A percentile compares a stretch with the other conserved stretches of the same genome.
phyloP scores from a whole-genome alignment of 2,329 filamentous ascomycete species.

The Stagonosporopsis cucurbitacearum region DNA sequence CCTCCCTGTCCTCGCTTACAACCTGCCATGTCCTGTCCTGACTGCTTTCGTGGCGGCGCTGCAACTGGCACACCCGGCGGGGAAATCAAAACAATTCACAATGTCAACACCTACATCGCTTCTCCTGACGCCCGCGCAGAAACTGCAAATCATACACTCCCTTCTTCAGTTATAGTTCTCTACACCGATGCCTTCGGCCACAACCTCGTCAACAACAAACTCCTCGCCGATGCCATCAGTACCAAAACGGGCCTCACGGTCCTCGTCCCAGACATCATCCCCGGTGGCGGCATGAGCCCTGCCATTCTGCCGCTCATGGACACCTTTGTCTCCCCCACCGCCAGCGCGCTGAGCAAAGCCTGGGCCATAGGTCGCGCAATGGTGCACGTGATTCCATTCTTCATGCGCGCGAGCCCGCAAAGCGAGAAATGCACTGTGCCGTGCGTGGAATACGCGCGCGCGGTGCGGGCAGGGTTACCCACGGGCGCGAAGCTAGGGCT shows the following conservation, averaged over 20 bases:
- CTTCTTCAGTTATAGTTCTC: conserved; percentile 28
- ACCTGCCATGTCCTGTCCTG: conserved; percentile 32
- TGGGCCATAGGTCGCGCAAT: conserved; percentile 1
- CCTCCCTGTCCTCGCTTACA: background rate
- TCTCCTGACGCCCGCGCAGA: background rate
- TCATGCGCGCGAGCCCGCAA: conserved; percentile 15
- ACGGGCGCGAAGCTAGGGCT: conserved; percentile 21
- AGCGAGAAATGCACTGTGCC: background rate
- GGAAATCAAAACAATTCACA: conserved; percentile 12
- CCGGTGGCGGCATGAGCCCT: conserved; percentile 23
- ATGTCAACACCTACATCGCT: conserved; percentile 29
- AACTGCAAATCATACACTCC: background rate
- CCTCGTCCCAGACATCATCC: conserved; percentile 34
- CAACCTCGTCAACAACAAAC: conserved; percentile 31
- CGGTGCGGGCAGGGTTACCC: conserved; percentile 12
- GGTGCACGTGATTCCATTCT: conserved; percentile 18
- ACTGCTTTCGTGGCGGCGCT: conserved; percentile 32
- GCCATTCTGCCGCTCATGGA: conserved; percentile 21
- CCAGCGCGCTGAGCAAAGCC: conserved; percentile 2
- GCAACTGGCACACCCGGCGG: conserved; percentile 26
- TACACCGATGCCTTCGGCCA: conserved; percentile 37
- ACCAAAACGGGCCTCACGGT: conserved; percentile 22
- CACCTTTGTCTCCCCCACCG: conserved; percentile 1
- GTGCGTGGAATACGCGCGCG: conserved; percentile 16
- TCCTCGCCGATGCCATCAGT: conserved; percentile 35